Evolutionary conservation across 140 eudicot species (phyloP).

Genomic region (Oenanthe javanica): DNA sequence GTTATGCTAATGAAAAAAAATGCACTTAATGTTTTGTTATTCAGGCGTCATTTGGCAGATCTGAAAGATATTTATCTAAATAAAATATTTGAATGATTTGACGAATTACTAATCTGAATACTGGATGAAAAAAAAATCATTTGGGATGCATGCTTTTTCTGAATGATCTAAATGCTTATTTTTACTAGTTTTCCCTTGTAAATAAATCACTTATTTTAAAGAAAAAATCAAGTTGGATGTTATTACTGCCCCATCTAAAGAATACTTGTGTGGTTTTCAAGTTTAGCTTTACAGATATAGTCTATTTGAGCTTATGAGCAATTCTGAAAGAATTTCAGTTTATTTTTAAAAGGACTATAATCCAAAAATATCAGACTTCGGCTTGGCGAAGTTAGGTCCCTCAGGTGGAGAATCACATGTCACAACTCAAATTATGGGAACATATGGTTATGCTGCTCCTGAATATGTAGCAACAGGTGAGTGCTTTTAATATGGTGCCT

Average conservation of each 20-base stretch:
- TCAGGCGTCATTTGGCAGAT: no score
- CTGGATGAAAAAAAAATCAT: neutral
- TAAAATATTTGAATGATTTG: no score
- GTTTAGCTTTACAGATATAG: neutral
- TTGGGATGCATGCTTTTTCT: neutral
- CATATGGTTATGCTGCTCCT: slow-evolving; percentile 96
- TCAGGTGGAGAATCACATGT: slow-evolving; percentile 70
- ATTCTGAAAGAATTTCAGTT: neutral
- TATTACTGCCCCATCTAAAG: neutral
- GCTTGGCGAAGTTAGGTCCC: slow-evolving; percentile 86
- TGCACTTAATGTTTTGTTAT: no score
- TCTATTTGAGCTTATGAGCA: slow-evolving; percentile 11
- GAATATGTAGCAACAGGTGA: slow-evolving; percentile 92
- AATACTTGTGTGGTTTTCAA: neutral
- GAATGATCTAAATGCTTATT: neutral
- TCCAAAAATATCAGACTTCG: slow-evolving; percentile 89
- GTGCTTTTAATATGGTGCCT: neutral
- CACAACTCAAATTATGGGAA: slow-evolving; percentile 85
- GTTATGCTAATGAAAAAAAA: no score
- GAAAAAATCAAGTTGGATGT: neutral
- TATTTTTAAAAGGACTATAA: slow-evolving; percentile 43
- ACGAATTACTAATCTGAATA: no score
- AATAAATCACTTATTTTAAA: no score
- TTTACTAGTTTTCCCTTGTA: no score
- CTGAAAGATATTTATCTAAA: no score